Conservation (phyloP, 163 green algal genomes). For the Scenedesmus sp. region DNA sequence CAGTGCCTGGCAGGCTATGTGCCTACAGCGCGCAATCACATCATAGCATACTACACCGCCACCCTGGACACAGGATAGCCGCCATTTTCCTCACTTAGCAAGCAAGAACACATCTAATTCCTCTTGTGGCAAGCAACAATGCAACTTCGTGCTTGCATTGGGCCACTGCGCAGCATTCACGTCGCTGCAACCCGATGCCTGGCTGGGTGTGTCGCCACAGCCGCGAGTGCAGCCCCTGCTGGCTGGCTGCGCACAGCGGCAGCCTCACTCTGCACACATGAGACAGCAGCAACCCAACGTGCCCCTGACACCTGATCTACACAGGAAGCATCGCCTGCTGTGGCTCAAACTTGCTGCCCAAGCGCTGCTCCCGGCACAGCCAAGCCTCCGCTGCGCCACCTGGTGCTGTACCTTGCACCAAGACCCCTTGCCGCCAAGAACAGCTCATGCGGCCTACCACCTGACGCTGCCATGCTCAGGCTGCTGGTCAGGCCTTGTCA, state of each 20-base stretch:
- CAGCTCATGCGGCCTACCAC: too few relatives aligned
- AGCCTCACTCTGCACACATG: too few relatives aligned
- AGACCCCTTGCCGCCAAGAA: too few relatives aligned
- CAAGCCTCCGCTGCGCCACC: too few relatives aligned
- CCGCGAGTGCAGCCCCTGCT: not conserved
- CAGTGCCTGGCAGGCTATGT: not conserved
- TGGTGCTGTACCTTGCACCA: too few relatives aligned
- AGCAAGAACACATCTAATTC: too few relatives aligned
- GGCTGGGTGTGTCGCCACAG: not conserved
- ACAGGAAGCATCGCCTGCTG: too few relatives aligned
- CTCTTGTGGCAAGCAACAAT: not conserved
- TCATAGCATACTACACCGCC: not conserved
- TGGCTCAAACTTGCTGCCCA: too few relatives aligned
- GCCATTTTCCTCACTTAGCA: too few relatives aligned
- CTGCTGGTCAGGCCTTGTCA: not conserved
- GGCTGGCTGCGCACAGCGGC: not conserved
- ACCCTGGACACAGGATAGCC: not conserved
- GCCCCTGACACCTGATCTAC: too few relatives aligned
- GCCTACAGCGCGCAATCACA: not conserved
- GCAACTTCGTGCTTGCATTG: not conserved
- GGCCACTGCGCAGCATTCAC: not conserved
- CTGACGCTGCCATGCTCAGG: not conserved
- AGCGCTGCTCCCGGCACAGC: too few relatives aligned
- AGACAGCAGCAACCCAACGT: too few relatives aligned
- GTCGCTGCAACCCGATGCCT: not conserved